Conservation (phyloP, 306 rosid genomes). For the Ormosia semicastrata region DNA sequence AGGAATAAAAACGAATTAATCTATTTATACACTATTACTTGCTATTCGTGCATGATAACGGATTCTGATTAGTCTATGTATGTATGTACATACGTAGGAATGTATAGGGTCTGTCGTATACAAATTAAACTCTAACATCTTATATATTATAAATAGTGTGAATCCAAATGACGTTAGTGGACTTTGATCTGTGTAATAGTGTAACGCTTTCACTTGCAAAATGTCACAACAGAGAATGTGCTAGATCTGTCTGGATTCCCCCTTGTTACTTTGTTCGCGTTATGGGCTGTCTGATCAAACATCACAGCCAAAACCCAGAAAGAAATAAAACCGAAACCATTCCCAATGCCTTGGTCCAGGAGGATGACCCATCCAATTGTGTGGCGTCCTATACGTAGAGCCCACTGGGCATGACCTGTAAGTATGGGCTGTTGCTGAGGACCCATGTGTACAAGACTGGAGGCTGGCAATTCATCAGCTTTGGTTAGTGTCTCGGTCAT, state of each 20-base stretch:
- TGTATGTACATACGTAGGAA: too few relatives aligned
- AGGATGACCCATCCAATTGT: neutral
- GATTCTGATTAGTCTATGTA: too few relatives aligned
- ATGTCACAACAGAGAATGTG: neutral
- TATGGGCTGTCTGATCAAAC: neutral
- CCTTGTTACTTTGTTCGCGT: too few relatives aligned
- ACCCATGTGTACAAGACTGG: neutral
- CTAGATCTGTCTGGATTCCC: too few relatives aligned
- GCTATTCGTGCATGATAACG: too few relatives aligned
- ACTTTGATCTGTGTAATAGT: too few relatives aligned
- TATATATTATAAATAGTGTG: too few relatives aligned
- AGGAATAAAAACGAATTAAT: too few relatives aligned
- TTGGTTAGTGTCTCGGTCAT: neutral
- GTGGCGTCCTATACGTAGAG: neutral
- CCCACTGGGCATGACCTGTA: neutral
- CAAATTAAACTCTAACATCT: too few relatives aligned
- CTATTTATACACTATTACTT: too few relatives aligned
- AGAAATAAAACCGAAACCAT: neutral
- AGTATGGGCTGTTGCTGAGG: neutral
- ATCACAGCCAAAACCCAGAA: neutral
- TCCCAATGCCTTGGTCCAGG: neutral
- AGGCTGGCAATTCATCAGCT: neutral
- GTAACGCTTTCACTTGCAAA: neutral
- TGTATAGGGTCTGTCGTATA: too few relatives aligned
- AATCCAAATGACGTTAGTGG: too few relatives aligned